phyloP scores from a whole-genome alignment of 345 rosid species.

The Pugionium dolabratum region DNA sequence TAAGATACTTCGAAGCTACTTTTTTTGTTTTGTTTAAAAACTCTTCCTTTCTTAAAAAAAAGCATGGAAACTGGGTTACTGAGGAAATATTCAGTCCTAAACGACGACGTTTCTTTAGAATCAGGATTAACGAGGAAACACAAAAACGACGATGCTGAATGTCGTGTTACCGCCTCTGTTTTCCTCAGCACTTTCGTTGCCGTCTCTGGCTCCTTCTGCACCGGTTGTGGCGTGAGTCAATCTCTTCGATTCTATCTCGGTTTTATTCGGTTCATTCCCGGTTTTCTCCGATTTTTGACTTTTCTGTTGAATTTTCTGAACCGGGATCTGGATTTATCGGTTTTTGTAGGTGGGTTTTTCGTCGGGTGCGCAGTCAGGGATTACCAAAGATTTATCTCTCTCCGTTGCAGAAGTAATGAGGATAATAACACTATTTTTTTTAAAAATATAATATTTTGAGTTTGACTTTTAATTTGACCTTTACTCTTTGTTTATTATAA shows the following conservation, averaged over 20 bases:
- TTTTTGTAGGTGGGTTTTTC: conserved; percentile 46
- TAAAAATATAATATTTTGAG: not conserved
- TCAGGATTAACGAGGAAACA: conserved; percentile 27
- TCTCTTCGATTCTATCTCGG: not conserved
- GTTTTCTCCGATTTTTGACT: not conserved
- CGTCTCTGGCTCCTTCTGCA: conserved; percentile 47
- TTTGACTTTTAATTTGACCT: conserved; percentile 1
- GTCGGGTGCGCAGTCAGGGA: conserved; percentile 48
- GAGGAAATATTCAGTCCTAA: conserved; percentile 2
- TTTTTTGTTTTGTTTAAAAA: not conserved
- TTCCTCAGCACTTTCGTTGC: conserved; percentile 53
- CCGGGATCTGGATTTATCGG: conserved; percentile 5
- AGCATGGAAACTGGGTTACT: conserved; percentile 41
- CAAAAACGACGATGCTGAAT: conserved; percentile 37
- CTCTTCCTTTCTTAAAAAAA: conserved; percentile 2
- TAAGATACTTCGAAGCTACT: conserved; percentile 16
- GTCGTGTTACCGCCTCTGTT: conserved; percentile 38
- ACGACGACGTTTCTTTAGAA: conserved; percentile 36
- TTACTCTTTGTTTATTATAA: too few relatives aligned
- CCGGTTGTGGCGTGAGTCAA: conserved; percentile 49
- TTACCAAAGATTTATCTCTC: conserved; percentile 47
- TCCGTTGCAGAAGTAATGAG: conserved; percentile 37
- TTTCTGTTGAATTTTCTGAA: not conserved
- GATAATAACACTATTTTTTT: not conserved
- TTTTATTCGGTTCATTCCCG: not conserved